Evolutionary conservation across 1,139 yeast genomes (phyloP).

Genomic region (Candida tetrigidarum): DNA sequence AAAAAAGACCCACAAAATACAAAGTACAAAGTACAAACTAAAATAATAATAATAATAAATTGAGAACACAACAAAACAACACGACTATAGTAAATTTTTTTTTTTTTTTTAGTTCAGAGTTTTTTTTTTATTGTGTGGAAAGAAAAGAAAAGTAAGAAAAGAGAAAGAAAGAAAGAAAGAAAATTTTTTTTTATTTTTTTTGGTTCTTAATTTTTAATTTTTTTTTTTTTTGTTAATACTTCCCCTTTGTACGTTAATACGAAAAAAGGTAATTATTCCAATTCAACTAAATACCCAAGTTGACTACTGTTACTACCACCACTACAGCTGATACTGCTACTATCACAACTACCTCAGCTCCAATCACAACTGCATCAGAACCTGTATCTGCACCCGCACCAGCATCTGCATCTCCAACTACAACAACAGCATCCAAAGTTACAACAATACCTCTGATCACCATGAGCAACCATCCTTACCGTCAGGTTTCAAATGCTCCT

Average conservation of each 20-base stretch:
- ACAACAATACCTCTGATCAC: constrained; percentile 1
- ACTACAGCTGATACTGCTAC: background rate
- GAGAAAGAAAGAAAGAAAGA: background rate
- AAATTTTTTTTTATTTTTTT: background rate
- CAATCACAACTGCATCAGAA: background rate
- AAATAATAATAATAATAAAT: background rate
- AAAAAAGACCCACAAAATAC: too few species aligned
- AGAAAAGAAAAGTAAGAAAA: background rate
- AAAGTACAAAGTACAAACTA: background rate
- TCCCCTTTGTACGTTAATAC: constrained; percentile 8
- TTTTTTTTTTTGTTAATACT: constrained; percentile 5
- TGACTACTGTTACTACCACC: background rate
- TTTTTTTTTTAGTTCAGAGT: background rate
- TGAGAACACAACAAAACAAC: background rate
- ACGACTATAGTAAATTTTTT: too few species aligned
- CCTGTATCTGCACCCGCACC: background rate
- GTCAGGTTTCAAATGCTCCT: constrained; percentile 23
- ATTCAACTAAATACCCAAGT: background rate
- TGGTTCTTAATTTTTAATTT: too few species aligned
- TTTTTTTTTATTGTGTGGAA: background rate
- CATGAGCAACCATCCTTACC: constrained; percentile 19
- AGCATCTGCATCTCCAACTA: background rate
- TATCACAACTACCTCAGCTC: background rate
- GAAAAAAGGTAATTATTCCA: constrained; percentile 5
- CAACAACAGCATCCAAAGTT: background rate